Percentiles rank a stretch among this genome's conserved stretches.
Evolutionary conservation across 2,329 filamentous ascomycete species (phyloP).

Genomic region (Achaetomium macrosporum): DNA sequence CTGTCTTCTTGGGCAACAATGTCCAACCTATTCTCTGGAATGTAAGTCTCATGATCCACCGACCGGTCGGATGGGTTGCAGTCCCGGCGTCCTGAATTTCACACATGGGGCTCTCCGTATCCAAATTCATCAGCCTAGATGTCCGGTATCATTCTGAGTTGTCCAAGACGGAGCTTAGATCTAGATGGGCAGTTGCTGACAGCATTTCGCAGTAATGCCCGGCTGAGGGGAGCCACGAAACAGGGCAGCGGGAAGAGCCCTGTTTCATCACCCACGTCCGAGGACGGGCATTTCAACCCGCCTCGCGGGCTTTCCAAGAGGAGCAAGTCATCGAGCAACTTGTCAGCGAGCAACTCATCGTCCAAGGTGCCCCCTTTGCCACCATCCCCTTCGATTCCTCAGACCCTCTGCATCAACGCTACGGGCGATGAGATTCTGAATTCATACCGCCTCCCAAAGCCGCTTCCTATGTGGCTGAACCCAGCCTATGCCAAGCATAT

Average conservation of each 20-base stretch:
- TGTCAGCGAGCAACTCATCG: slow-evolving; percentile 22
- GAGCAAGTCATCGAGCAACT: slow-evolving; percentile 24
- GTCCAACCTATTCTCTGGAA: slow-evolving; percentile 30
- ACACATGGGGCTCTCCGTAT: too few species aligned
- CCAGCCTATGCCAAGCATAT: slow-evolving; percentile 66
- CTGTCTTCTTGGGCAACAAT: slow-evolving; percentile 14
- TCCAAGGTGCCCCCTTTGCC: slow-evolving; percentile 24
- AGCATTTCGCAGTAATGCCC: slow-evolving; percentile 22
- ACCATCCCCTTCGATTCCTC: slow-evolving; percentile 24
- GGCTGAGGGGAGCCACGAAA: slow-evolving; percentile 25
- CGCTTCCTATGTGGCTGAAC: slow-evolving; percentile 59
- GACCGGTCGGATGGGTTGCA: too few species aligned
- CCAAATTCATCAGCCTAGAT: too few species aligned
- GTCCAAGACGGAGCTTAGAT: not conserved
- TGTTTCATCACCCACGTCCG: slow-evolving; percentile 17
- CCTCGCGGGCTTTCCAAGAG: slow-evolving; percentile 19
- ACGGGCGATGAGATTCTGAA: slow-evolving; percentile 30
- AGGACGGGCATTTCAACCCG: slow-evolving; percentile 21
- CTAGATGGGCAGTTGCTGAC: slow-evolving; percentile 16
- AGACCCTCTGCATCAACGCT: slow-evolving; percentile 23
- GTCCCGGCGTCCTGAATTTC: too few species aligned
- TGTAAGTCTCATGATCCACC: slow-evolving; percentile 22
- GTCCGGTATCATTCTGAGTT: not conserved
- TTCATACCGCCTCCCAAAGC: slow-evolving; percentile 30
- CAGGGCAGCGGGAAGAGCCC: slow-evolving; percentile 21